A percentile compares a stretch with the other conserved stretches of the same genome.
Evolutionary conservation across 2,329 filamentous ascomycete species (phyloP).

Genomic region (Fusarium sp.): DNA sequence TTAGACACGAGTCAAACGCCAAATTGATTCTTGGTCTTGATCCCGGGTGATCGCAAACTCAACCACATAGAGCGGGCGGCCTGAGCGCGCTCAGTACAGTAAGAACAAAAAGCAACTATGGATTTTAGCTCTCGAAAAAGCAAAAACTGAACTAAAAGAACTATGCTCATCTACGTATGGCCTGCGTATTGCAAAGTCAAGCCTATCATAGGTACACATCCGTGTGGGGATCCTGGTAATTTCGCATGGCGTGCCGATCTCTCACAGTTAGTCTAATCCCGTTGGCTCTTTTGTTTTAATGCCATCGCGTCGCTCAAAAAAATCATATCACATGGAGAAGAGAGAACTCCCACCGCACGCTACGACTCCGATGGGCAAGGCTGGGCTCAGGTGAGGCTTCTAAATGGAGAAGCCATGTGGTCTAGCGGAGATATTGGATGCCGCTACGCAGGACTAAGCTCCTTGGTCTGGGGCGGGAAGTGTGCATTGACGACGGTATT

Average conservation of each 20-base stretch:
- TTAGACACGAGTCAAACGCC: conserved; percentile 30
- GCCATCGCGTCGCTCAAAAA: conserved; percentile 9
- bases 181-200: conserved; percentile 29
- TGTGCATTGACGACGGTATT: conserved; percentile 23
- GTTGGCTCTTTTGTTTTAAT: conserved; percentile 35
- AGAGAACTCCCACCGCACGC: conserved; percentile 43
- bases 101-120: conserved; percentile 36
- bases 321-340: conserved; percentile 11
- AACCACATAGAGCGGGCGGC: conserved; percentile 17
- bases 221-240: conserved; percentile 39
- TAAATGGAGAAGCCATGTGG: conserved; percentile 34
- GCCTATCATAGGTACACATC: conserved; percentile 26
- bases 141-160: conserved; percentile 39
- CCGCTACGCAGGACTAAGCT: conserved; percentile 4
- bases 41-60: not conserved
- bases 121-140: conserved; percentile 33
- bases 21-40: not conserved
- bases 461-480: conserved; percentile 12
- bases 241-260: conserved; percentile 39
- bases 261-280: conserved; percentile 34
- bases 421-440: conserved; percentile 18
- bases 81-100: conserved; percentile 31
- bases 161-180: conserved; percentile 32
- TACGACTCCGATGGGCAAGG: conserved; percentile 34
- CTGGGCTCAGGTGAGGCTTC: conserved; percentile 45